Percentiles rank a stretch among this genome's conserved stretches.
These are phyloP conservation scores for Fusarium gaditjirri DNA, from an alignment of 2,329 filamentous ascomycete species.

Conservation along the genomic window DNA sequence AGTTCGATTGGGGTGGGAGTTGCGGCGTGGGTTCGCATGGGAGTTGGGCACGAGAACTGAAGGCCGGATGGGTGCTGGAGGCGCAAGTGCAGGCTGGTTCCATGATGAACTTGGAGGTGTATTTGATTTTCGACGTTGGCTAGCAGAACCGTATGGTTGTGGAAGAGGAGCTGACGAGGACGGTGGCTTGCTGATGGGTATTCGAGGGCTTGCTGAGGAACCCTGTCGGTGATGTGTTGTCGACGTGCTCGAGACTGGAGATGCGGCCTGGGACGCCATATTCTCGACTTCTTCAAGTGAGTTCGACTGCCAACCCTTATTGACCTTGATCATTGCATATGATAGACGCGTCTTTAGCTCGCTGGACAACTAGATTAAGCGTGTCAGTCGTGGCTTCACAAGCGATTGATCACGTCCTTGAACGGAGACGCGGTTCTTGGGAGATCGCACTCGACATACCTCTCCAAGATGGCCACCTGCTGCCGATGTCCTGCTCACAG, in stretches of 20 bases:
- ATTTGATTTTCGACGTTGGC: conserved; percentile 45
- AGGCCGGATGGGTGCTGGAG: conserved; percentile 66
- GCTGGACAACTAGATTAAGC: conserved; percentile 69
- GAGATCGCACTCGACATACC: conserved; percentile 60
- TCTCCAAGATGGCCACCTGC: conserved; percentile 79
- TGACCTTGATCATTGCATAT: conserved; percentile 94
- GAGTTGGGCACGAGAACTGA: conserved; percentile 51
- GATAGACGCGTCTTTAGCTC: conserved; percentile 86
- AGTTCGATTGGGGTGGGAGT: conserved; percentile 61
- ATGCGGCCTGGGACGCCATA: conserved; percentile 74
- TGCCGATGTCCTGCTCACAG: conserved; percentile 68
- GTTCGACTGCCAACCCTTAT: conserved; percentile 86
- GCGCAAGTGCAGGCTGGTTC: conserved; percentile 57
- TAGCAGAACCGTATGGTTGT: conserved; percentile 39
- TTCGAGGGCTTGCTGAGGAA: conserved; percentile 65
- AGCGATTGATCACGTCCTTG: background rate
- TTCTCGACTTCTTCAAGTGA: conserved; percentile 82
- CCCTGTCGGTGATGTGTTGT: conserved; percentile 63
- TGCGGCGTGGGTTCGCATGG: conserved; percentile 57
- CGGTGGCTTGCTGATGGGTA: conserved; percentile 46
- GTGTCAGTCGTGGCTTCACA: conserved; percentile 28
- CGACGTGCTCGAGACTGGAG: conserved; percentile 69
- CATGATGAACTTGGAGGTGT: conserved; percentile 53
- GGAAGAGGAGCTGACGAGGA: conserved; percentile 47
- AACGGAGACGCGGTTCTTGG: background rate